A percentile compares a stretch with the other conserved stretches of the same genome.
Evolutionary conservation across 1,139 yeast genomes (phyloP).

Genomic region (Yamadazyma sp.): DNA sequence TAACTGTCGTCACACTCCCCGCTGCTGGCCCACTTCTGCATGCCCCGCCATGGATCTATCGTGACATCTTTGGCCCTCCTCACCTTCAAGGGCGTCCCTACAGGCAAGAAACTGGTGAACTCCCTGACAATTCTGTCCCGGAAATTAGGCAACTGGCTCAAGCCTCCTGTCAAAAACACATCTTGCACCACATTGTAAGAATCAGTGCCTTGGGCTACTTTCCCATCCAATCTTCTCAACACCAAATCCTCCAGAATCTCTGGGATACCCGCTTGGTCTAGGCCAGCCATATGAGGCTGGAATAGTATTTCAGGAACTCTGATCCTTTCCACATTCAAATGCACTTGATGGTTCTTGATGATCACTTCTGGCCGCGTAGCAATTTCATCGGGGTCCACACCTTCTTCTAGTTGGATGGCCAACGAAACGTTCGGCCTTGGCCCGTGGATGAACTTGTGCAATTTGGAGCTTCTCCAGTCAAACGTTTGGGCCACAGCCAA

Average conservation of each 20-base stretch:
- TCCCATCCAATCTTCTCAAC: conserved; percentile 57
- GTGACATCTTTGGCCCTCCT: conserved; percentile 66
- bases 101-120: conserved; percentile 69
- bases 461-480: conserved; percentile 79
- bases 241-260: conserved; percentile 75
- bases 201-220: conserved; percentile 53
- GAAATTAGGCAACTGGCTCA: conserved; percentile 64
- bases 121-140: conserved; percentile 66
- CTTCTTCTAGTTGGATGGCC: conserved; percentile 46
- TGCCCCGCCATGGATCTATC: conserved; percentile 91
- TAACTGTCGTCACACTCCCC: conserved; percentile 49
- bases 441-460: conserved; percentile 87
- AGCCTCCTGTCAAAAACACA: conserved; percentile 86
- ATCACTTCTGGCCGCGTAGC: conserved; percentile 47
- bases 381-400: conserved; percentile 43
- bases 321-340: conserved; percentile 85
- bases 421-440: conserved; percentile 62
- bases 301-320: conserved; percentile 90
- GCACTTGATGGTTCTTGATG: conserved; percentile 70
- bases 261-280: conserved; percentile 89
- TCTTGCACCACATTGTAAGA: conserved; percentile 55
- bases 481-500: conserved; percentile 67
- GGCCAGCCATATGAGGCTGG: conserved; percentile 93
- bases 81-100: conserved; percentile 61
- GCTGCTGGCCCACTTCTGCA: conserved; percentile 73